Evolutionary conservation across 306 rosid species (phyloP), one percentile per base, ranked within the genome.

Genomic region (Medicago ruthenica): DNA sequence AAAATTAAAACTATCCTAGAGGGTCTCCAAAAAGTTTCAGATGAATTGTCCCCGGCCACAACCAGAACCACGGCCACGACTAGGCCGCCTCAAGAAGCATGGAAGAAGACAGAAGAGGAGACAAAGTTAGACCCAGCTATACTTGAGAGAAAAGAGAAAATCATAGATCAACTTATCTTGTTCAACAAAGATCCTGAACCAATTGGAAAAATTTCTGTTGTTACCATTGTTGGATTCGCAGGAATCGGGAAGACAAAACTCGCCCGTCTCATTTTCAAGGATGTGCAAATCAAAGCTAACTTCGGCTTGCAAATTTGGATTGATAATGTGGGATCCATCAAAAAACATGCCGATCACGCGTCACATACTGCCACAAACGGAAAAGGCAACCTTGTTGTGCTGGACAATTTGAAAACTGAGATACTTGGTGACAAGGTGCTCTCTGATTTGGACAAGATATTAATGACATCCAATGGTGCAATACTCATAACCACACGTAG

Each of bases 191-290:
- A 5, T 5, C 7, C 34, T 27, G 4, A 27, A 27, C 4, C 34
- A 1, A 3, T 27, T 27, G 34, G 34, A 3, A 27, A 27, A 27
- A 3, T 27, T 4, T 2, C 34, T 27, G 37, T 34, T 0, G 48
- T 42, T 42, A 11, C 48, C 6, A 42, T 42, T 42, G 48, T 11
- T 42, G 98, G 97, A 39, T 84, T 87, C 48, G 89, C 21, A 16
- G 80, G 73, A 51, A 65, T 76, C 9, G 79, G 79, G 15, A 75
- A 64, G 41, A 76, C 42, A 13, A 18, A 39, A 76, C 80, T 65
- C 3, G 80, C 55, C 2, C 16, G 6, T 6, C 66, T 36, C 2
- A 37, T 76, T 36, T 65, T 7, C 2, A n/a, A 7, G 27, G 57
- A 76, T 15, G 31, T 37, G 5, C 0, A 39, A 3, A 13, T 65